These are phyloP conservation scores for Trametes versicolor DNA, from an alignment of 1,284 basidiomycete genomes.

Conservation along the genomic window DNA sequence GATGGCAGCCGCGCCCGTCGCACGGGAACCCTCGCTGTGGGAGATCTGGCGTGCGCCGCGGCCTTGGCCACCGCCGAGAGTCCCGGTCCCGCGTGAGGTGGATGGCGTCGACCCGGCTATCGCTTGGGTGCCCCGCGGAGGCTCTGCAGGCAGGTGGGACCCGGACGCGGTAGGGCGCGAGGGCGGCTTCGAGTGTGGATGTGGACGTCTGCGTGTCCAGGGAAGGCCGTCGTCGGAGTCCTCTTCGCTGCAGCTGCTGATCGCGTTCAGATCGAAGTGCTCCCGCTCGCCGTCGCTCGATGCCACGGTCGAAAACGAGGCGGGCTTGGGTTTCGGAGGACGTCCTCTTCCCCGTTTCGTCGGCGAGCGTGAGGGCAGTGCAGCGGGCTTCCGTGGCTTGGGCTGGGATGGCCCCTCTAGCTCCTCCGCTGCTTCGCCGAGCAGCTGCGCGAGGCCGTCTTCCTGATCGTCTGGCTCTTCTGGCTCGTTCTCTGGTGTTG, in stretches of 20 bases:
- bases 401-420: conserved; percentile 5
- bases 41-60: conserved; percentile 6
- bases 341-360: conserved; percentile 18
- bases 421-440: conserved; percentile 37
- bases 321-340: conserved; percentile 12
- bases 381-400: conserved; percentile 5
- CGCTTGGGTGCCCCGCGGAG: background rate
- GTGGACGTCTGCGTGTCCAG: conserved; percentile 9
- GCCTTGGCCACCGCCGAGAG: background rate
- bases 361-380: conserved; percentile 17
- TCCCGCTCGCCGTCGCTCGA: conserved; percentile 37
- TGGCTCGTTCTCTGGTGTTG: conserved; percentile 39
- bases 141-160: background rate
- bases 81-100: background rate
- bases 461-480: conserved; percentile 45
- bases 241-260: conserved; percentile 41
- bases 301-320: conserved; percentile 21
- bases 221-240: conserved; percentile 30
- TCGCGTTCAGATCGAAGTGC: conserved; percentile 46
- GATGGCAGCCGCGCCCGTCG: conserved; percentile 2
- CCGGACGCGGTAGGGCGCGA: background rate
- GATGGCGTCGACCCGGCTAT: background rate
- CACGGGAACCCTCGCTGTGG: conserved; percentile 13
- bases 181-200: background rate
- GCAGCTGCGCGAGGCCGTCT: conserved; percentile 27